A percentile compares a stretch with the other conserved stretches of the same genome.
phyloP scores from a whole-genome alignment of 345 rosid species.

The Citrus australasica region DNA sequence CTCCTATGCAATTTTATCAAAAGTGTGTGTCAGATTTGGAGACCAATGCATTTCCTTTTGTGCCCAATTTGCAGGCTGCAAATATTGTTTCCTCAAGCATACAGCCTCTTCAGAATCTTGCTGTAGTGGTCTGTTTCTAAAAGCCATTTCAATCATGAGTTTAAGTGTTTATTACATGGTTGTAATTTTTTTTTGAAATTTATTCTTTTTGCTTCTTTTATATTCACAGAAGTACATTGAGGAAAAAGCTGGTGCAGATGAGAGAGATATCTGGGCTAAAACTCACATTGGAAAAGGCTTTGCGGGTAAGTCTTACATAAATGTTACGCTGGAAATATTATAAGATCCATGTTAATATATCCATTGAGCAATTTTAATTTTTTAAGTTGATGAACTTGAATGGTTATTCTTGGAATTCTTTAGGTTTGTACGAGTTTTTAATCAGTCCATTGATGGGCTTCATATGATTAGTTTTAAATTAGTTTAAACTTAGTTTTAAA shows the following conservation, averaged over 20 bases:
- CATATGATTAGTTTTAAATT: neutral
- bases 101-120: conserved; percentile 73
- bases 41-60: neutral
- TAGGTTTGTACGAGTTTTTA: neutral
- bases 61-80: conserved; percentile 46
- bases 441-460: too few relatives aligned
- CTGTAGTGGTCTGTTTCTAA: conserved; percentile 45
- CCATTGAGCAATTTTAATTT: neutral
- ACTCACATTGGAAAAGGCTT: conserved; percentile 66
- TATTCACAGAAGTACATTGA: conserved; percentile 46
- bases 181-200: neutral
- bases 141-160: neutral
- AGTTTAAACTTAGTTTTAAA: too few relatives aligned
- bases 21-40: neutral
- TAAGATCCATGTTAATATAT: neutral
- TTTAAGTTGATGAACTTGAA: neutral
- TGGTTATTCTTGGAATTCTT: neutral
- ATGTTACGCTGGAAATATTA: neutral
- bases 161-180: neutral
- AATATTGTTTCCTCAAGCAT: conserved; percentile 74
- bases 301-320: conserved; percentile 36
- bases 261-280: conserved; percentile 48
- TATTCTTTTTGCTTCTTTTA: neutral
- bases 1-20: neutral
- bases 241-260: conserved; percentile 50